A percentile compares a stretch with the other conserved stretches of the same genome.
These are phyloP conservation scores for Yamadazyma friedrichii DNA, from an alignment of 1,139 yeast species.

Conservation along the genomic window DNA sequence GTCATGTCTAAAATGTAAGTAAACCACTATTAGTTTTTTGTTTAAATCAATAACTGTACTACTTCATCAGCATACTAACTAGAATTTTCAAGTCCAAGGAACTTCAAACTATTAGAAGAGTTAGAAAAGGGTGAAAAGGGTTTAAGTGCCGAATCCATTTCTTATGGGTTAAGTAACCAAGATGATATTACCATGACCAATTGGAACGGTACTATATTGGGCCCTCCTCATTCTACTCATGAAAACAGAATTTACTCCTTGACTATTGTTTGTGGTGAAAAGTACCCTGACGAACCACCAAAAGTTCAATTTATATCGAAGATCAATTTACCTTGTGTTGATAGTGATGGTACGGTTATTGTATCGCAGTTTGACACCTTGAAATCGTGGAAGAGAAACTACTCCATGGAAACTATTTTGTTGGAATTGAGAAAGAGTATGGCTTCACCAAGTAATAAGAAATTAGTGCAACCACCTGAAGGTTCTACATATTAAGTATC, in stretches of 20 bases:
- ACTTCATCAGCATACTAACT: no score
- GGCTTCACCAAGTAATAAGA: slow-evolving; percentile 83
- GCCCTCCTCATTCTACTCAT: slow-evolving; percentile 94
- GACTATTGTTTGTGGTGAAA: slow-evolving; percentile 75
- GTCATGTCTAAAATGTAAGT: slow-evolving; percentile 44
- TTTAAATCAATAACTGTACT: no score
- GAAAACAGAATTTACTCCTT: slow-evolving; percentile 91
- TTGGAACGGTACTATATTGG: slow-evolving; percentile 96
- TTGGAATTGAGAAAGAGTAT: slow-evolving; percentile 80
- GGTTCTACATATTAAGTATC: slow-evolving; percentile 57
- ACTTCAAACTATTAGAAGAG: slow-evolving; percentile 90
- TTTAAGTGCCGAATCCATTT: slow-evolving; percentile 92
- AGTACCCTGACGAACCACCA: slow-evolving; percentile 91
- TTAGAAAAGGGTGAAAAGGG: slow-evolving; percentile 98
- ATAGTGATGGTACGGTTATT: slow-evolving; percentile 65
- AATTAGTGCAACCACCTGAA: slow-evolving; percentile 87
- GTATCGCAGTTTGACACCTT: slow-evolving; percentile 65
- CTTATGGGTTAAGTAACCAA: slow-evolving; percentile 84
- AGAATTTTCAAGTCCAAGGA: slow-evolving; percentile 77
- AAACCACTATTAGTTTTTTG: no score
- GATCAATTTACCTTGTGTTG: slow-evolving; percentile 89
- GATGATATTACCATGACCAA: slow-evolving; percentile 89
- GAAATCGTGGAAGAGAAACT: slow-evolving; percentile 81
- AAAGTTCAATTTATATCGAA: slow-evolving; percentile 73
- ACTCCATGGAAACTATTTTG: slow-evolving; percentile 88